Conservation (phyloP, 129 eudicot genomes). For the Chrysanthemum lavandulifolium region DNA sequence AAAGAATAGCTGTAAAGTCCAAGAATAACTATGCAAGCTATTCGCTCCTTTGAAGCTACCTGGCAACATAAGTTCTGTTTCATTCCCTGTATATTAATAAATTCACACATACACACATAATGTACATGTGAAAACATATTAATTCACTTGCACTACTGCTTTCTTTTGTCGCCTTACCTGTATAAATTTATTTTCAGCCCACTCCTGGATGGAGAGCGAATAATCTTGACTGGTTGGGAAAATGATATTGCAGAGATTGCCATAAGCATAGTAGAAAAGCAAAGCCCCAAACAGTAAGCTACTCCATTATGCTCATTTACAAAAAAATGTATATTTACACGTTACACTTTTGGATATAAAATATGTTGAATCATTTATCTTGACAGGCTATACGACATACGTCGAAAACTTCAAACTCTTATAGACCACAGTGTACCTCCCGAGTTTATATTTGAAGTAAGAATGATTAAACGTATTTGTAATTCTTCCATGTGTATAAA, state of each 20-base stretch:
- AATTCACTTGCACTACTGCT: not conserved
- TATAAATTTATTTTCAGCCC: slow-evolving; percentile 37
- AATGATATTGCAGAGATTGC: slow-evolving; percentile 63
- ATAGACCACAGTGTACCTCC: slow-evolving; percentile 82
- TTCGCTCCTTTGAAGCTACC: slow-evolving; percentile 83
- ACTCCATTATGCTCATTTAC: not conserved
- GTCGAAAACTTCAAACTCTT: slow-evolving; percentile 68
- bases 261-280: slow-evolving; percentile 58
- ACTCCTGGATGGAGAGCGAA: slow-evolving; percentile 51
- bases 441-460: slow-evolving; percentile 68
- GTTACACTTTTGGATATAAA: not conserved
- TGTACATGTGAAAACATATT: not conserved
- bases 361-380: slow-evolving; percentile 3
- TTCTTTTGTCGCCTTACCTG: not conserved
- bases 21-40: slow-evolving; percentile 78
- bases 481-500: not conserved
- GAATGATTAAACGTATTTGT: slow-evolving; percentile 8
- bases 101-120: not conserved
- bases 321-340: not conserved
- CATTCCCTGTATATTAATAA: not conserved
- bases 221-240: slow-evolving; percentile 81
- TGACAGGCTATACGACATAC: slow-evolving; percentile 61
- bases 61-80: slow-evolving; percentile 57
- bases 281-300: slow-evolving; percentile 82
- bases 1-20: slow-evolving; percentile 56